Evolutionary conservation across 2,329 filamentous ascomycete genomes (phyloP).

Genomic region (Cladosporium sp.): DNA sequence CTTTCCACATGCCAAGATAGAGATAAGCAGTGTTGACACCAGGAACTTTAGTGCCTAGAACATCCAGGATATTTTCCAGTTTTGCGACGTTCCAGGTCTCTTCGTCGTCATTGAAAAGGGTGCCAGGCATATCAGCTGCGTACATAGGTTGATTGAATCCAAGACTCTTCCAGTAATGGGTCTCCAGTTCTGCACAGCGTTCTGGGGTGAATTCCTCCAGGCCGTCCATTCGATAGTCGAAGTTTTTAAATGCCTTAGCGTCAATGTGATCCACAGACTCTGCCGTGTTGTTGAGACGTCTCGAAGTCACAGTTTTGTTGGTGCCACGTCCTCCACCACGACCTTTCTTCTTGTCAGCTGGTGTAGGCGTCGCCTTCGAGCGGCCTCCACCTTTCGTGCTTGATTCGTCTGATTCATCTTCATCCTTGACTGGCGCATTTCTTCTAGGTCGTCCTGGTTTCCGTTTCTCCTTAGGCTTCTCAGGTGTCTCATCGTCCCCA

Average conservation of each 20-base stretch:
- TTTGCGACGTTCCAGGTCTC: slow-evolving; percentile 92
- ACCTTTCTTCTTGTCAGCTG: slow-evolving; percentile 37
- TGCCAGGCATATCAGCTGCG: slow-evolving; percentile 93
- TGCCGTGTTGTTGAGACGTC: slow-evolving; percentile 78
- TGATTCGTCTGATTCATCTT: slow-evolving; percentile 27
- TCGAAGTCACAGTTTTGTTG: slow-evolving; percentile 73
- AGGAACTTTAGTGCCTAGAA: slow-evolving; percentile 90
- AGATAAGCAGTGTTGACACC: slow-evolving; percentile 98
- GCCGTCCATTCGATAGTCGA: slow-evolving; percentile 81
- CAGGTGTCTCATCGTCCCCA: slow-evolving; percentile 17
- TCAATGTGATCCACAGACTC: slow-evolving; percentile 77
- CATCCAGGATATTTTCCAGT: slow-evolving; percentile 86
- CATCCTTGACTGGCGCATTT: slow-evolving; percentile 30
- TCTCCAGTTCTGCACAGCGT: slow-evolving; percentile 89
- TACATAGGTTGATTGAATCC: slow-evolving; percentile 95
- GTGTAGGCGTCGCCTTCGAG: slow-evolving; percentile 21
- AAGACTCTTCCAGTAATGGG: slow-evolving; percentile 93
- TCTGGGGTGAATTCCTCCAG: slow-evolving; percentile 85
- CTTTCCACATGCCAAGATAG: slow-evolving; percentile 99
- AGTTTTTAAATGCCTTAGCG: slow-evolving; percentile 83
- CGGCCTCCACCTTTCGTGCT: slow-evolving; percentile 25
- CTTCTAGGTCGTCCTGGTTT: slow-evolving; percentile 45
- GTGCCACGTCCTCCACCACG: slow-evolving; percentile 49
- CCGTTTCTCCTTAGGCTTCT: slow-evolving; percentile 40
- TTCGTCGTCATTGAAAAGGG: slow-evolving; percentile 81